Conservation (phyloP, 2,329 filamentous ascomycete genomes). For the Hypoxylon sp. region DNA sequence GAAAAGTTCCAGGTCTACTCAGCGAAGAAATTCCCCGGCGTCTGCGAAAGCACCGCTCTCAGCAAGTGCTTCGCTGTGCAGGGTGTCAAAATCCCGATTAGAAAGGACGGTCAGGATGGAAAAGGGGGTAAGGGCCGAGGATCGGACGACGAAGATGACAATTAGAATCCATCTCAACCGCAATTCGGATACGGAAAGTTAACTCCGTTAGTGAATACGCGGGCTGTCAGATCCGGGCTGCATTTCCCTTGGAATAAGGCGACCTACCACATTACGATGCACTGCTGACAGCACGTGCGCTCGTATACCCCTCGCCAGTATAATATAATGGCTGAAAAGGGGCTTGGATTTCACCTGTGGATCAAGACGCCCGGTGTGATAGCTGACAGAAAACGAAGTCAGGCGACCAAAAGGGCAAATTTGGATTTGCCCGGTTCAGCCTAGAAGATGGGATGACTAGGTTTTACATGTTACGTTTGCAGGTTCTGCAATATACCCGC, state of each 20-base stretch:
- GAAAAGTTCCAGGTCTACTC: constrained; percentile 94
- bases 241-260: constrained; percentile 18
- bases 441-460: constrained; percentile 28
- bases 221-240: constrained; percentile 17
- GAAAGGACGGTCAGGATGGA: constrained; percentile 79
- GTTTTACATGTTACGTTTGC: constrained; percentile 38
- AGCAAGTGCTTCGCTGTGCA: constrained; percentile 95
- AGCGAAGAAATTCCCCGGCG: constrained; percentile 98
- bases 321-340: constrained; percentile 13
- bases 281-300: constrained; percentile 17
- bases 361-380: constrained; percentile 20
- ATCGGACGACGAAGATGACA: constrained; percentile 68
- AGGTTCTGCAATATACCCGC: constrained; percentile 45
- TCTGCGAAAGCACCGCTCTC: constrained; percentile 91
- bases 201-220: constrained; percentile 24
- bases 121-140: constrained; percentile 62
- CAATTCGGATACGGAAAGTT: constrained; percentile 16
- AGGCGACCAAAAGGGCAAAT: constrained; percentile 23
- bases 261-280: constrained; percentile 23
- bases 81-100: constrained; percentile 96
- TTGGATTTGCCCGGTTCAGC: constrained; percentile 23
- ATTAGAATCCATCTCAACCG: constrained; percentile 34
- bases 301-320: constrained; percentile 22
- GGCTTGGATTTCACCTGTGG: constrained; percentile 15
- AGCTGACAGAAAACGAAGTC: constrained; percentile 35